Base-by-base conservation (phyloP, 2,329 filamentous ascomycete genomes). In the Fusarium ambrosium region DNA sequence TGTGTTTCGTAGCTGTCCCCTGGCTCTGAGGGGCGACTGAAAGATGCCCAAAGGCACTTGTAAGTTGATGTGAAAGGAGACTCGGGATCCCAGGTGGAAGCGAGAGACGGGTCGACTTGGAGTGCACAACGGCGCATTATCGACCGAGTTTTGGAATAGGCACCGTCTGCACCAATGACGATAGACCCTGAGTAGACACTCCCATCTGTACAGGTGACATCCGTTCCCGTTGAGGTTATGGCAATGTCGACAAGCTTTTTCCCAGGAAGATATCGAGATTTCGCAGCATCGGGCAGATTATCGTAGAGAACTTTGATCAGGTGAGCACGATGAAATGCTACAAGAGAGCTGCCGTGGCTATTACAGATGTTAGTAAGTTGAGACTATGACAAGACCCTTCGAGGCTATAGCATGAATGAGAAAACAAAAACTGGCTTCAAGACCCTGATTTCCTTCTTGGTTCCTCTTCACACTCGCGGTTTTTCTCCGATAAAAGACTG, bases 1-100 rank as follows among this genome's bases (percentile, higher is more conserved):
- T 81, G 79, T 8, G 80, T 82, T 66, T 83, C 81, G 53, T 56
- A 75, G 32, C 71, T 72, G 29, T 76, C 70, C 8, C 80, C 81
- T 1, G 77, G 37, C 4, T 62, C 59, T 5, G 56, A 60, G 9
- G 36, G n/a, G 18, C 56, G 56, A 10, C 8, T 13, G 41, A 62
- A 62, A 8, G 41, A 51, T 18, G 60, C 60, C 60, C 60, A 62
- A 22, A 62, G 41, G n/a, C 60, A 62, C 27, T 24, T 62, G 41
- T 62, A 51, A 14, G 39, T 51, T 36, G 60, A 36, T n/a, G 20
- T 36, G 20, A 51, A 62, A 14, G 60, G 60, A 7, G 27, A 13
- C 18, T 62, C 60, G 8, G 60, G 29, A 8, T 48, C 41, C 60
- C 60, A 62, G 1, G 16, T 18, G 18, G 29, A 51, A 14, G 41